Evolutionary conservation across 495 filamentous ascomycete genomes (phyloP).

Genomic region (Bathelium albidoporum): DNA sequence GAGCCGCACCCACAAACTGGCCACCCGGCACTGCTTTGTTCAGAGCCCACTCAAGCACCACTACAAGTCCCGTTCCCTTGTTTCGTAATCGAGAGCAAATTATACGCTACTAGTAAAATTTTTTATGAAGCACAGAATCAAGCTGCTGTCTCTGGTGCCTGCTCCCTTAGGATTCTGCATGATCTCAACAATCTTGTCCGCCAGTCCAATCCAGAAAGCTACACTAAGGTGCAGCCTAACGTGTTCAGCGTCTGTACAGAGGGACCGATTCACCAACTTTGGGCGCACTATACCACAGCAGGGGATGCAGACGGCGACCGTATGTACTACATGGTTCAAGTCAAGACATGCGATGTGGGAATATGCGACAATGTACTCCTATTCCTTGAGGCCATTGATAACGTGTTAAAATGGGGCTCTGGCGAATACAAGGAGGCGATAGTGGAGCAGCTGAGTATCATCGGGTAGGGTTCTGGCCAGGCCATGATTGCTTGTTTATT

Average conservation of each 20-base stretch:
- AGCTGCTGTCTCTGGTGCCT: background rate
- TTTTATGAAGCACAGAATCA: slow-evolving; percentile 7
- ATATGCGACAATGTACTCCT: background rate
- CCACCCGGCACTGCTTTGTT: background rate
- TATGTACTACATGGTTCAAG: background rate
- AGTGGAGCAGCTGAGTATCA: background rate
- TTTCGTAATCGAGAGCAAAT: slow-evolving; percentile 5
- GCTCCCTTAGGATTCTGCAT: background rate
- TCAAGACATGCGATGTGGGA: background rate
- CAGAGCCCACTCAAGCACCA: background rate
- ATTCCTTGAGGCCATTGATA: background rate
- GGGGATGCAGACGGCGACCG: background rate
- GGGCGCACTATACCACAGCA: background rate
- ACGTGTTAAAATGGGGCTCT: background rate
- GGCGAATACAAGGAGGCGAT: background rate
- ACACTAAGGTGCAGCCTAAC: background rate
- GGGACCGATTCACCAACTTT: background rate
- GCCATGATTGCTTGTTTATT: too few relatives aligned
- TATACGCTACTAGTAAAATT: slow-evolving; percentile 4
- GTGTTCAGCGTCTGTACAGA: background rate
- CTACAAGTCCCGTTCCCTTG: background rate
- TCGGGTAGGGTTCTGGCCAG: background rate
- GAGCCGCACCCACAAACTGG: background rate
- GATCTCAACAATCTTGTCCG: background rate
- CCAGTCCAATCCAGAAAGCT: background rate